phyloP scores from a whole-genome alignment of 176 grass and related monocot species.

The Carex parvula region DNA sequence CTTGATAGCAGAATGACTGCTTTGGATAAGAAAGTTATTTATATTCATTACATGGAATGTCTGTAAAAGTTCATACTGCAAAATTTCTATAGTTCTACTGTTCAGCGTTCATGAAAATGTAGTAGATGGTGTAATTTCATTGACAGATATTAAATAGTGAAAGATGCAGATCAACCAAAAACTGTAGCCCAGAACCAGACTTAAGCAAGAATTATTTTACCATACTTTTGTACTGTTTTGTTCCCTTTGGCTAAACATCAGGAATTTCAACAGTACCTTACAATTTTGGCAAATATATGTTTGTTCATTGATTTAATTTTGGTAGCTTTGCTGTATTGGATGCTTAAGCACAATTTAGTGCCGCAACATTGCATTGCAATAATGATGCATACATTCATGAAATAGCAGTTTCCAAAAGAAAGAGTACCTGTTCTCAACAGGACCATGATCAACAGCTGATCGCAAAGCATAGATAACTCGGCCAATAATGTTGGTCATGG shows the following conservation, averaged over 20 bases:
- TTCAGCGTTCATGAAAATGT: not conserved
- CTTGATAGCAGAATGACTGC: constrained; percentile 51
- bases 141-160: not conserved
- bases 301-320: not conserved
- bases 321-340: not conserved
- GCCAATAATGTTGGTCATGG: constrained; percentile 77
- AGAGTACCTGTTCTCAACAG: constrained; percentile 78
- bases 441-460: constrained; percentile 79
- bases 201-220: not conserved
- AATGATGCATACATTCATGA: not conserved
- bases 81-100: not conserved
- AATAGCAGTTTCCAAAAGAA: not conserved
- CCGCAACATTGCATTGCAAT: not conserved
- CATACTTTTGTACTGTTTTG: not conserved
- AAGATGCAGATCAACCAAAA: not conserved
- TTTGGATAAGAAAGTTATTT: constrained; percentile 13
- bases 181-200: not conserved
- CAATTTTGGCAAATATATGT: not conserved
- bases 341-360: not conserved
- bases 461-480: constrained; percentile 80
- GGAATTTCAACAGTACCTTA: not conserved
- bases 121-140: not conserved
- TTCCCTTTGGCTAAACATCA: not conserved
- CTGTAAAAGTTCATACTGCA: not conserved
- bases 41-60: constrained; percentile 20